Base-by-base conservation (phyloP, 192 early-diverging fungal species). In the Irineochytrium annulatum region DNA sequence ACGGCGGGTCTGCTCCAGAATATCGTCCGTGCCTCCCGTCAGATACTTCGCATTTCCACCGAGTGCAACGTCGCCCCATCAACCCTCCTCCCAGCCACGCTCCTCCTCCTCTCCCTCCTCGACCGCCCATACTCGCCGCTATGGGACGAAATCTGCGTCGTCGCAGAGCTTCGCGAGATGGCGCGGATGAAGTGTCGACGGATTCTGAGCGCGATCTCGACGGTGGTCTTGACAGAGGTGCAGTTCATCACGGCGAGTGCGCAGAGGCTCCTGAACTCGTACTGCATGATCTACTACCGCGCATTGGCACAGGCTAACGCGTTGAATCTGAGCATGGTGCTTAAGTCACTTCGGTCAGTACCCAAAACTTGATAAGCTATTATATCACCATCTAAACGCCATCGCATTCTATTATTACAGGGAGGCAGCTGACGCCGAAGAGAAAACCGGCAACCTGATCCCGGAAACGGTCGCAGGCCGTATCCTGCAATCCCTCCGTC, bases 241-340 rank as follows among this genome's bases (percentile, higher is more conserved):
- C 63, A 65, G 28, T 65, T 58, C 27, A 49, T 65, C 44, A 65
- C 55, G 11, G 32, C 57, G 6, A 58, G 55, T 27, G 58, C 55
- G 27, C 68, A 71, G 37, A 56, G 65, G 2, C 45, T 75, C n/a
- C 58, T 75, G 19, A 65, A 75, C 39, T 31, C 48, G 0, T 75
- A 71, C 46, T 66, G 65, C 55, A 37, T 68, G 60, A 14, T 68
- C 22, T 63, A 75, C 52, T 75, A 65, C 56, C 63, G 68, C 13
- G 67, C 67, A 8, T 34, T 65, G 22, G 53, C 63, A 6, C 59
- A 59, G 20, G 64, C 65, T 3, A 61, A 59, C 29, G 34, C 54
- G 14, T 45, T 74, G 22, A 62, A 69, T 31, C 39, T 74, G 34
- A 49, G 54, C 32, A 34, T 74, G 35, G 60, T 61, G 8, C 58